Conservation (phyloP, 345 rosid species). For the Moricandia moricandioides region DNA sequence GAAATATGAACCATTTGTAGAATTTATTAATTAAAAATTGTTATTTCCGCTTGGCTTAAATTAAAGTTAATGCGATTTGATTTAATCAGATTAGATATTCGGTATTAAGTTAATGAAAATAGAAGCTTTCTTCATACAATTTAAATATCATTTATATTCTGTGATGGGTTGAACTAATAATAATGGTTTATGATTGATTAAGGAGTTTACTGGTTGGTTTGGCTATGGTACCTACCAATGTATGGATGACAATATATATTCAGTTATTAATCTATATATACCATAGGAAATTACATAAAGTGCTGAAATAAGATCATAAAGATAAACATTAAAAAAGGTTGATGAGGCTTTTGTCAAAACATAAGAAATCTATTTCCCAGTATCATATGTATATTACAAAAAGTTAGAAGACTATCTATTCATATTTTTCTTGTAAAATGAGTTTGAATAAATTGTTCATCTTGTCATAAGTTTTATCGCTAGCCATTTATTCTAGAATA, state of each 20-base stretch:
- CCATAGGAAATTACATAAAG: too few relatives aligned
- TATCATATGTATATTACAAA: too few relatives aligned
- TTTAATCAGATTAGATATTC: not conserved
- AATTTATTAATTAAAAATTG: not conserved
- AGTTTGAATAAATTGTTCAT: not conserved
- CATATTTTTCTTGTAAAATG: too few relatives aligned
- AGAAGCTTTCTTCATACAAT: not conserved
- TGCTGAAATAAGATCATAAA: too few relatives aligned
- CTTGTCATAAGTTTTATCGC: not conserved
- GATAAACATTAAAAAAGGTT: too few relatives aligned
- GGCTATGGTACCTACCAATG: too few relatives aligned
- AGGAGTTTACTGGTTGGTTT: too few relatives aligned
- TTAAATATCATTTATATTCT: not conserved
- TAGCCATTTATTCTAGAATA: not conserved
- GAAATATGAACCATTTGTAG: not conserved
- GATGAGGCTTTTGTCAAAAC: too few relatives aligned
- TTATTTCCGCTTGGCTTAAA: not conserved
- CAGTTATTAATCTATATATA: too few relatives aligned
- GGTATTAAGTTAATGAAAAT: not conserved
- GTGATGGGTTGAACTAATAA: not conserved
- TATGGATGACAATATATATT: too few relatives aligned
- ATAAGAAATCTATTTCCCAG: too few relatives aligned
- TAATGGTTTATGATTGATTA: not conserved
- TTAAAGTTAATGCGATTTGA: not conserved
- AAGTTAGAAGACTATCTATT: too few relatives aligned